These are phyloP conservation scores for Hymenoscyphus occultus DNA, from an alignment of 2,329 filamentous ascomycete species.

Conservation along the genomic window DNA sequence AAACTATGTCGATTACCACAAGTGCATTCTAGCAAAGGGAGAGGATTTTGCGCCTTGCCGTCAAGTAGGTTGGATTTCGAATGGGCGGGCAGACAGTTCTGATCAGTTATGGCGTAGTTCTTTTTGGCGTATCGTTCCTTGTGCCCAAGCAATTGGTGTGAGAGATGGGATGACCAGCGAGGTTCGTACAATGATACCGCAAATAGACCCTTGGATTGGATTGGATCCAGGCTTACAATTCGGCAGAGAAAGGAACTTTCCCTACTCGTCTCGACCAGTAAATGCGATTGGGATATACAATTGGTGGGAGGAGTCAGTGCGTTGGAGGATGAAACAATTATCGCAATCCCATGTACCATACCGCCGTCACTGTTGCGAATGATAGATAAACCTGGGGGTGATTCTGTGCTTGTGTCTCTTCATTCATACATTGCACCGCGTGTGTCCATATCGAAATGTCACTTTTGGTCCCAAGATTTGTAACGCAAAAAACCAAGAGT, in stretches of 20 bases:
- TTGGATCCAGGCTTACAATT: slow-evolving; percentile 21
- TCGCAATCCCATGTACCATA: slow-evolving; percentile 34
- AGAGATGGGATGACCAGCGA: slow-evolving; percentile 96
- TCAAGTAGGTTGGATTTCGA: slow-evolving; percentile 63
- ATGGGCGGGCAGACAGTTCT: slow-evolving; percentile 38
- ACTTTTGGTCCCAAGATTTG: neutral
- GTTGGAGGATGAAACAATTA: slow-evolving; percentile 24
- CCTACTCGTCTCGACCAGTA: slow-evolving; percentile 59
- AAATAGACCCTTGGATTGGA: neutral
- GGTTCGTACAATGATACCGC: slow-evolving; percentile 54
- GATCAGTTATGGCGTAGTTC: slow-evolving; percentile 60
- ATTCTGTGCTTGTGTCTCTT: neutral
- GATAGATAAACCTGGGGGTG: slow-evolving; percentile 20
- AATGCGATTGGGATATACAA: slow-evolving; percentile 5
- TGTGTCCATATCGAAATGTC: neutral
- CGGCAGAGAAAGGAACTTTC: slow-evolving; percentile 64
- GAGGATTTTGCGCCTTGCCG: slow-evolving; percentile 97
- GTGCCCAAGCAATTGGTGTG: slow-evolving; percentile 91
- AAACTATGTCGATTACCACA: slow-evolving; percentile 99
- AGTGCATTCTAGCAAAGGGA: slow-evolving; percentile 97
- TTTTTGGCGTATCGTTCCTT: slow-evolving; percentile 94
- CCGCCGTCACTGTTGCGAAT: slow-evolving; percentile 30
- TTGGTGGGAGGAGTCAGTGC: slow-evolving; percentile 5
- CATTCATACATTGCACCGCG: neutral
- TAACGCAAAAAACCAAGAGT: neutral